phyloP scores from a whole-genome alignment of 2,329 filamentous ascomycete genomes.

The Pseudocercospora macadamiae region DNA sequence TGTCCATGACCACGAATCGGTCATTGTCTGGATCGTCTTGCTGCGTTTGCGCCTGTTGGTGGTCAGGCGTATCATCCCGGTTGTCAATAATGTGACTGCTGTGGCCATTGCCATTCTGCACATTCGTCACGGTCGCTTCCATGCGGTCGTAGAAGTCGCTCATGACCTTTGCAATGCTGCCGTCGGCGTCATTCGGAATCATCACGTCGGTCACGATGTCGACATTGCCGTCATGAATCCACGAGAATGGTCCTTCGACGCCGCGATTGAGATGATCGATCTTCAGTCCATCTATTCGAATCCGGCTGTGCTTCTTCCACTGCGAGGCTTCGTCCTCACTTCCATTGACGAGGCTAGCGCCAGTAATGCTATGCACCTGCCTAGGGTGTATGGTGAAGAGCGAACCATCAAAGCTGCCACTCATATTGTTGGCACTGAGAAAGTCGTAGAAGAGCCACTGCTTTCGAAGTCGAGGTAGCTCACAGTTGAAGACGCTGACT shows the following conservation, averaged over 20 bases:
- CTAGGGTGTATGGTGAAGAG: conserved; percentile 96
- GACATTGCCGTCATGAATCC: conserved; percentile 96
- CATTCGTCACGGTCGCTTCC: conserved; percentile 78
- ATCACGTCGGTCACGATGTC: conserved; percentile 96
- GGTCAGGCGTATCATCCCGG: conserved; percentile 16
- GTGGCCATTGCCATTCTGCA: conserved; percentile 20
- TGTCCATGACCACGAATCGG: conserved; percentile 87
- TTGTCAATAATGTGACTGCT: conserved; percentile 31
- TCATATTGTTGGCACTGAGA: conserved; percentile 92
- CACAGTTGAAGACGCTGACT: conserved; percentile 93
- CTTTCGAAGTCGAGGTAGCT: conserved; percentile 87
- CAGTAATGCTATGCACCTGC: conserved; percentile 79
- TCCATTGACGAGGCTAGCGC: conserved; percentile 61
- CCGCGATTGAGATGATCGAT: conserved; percentile 96
- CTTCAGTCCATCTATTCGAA: conserved; percentile 88
- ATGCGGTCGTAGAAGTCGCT: conserved; percentile 96
- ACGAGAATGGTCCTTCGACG: conserved; percentile 90
- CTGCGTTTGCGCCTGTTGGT: neutral
- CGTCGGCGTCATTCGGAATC: conserved; percentile 85
- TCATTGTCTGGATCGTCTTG: conserved; percentile 58
- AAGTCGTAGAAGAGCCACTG: conserved; percentile 99
- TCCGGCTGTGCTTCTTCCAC: conserved; percentile 95
- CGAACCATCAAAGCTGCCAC: conserved; percentile 91
- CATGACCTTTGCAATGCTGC: conserved; percentile 90
- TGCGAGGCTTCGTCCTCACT: conserved; percentile 66